These are phyloP conservation scores for Melampsora americana DNA, from an alignment of 1,284 basidiomycete genomes.

Conservation along the genomic window DNA sequence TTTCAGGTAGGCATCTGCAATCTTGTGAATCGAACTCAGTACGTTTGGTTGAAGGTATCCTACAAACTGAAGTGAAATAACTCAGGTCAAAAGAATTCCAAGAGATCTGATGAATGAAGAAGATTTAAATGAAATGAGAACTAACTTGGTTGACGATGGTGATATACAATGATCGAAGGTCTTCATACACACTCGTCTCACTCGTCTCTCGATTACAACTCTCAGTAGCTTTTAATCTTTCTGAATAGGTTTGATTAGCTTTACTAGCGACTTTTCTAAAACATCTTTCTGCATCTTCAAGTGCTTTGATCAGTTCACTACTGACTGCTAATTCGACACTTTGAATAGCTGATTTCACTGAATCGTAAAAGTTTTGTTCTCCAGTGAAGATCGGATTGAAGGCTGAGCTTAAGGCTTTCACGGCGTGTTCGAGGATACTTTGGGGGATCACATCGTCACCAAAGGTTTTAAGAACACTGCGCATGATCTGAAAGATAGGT, in stretches of 20 bases:
- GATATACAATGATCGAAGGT: constrained; percentile 24
- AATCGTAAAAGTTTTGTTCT: constrained; percentile 13
- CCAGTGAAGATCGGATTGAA: constrained; percentile 29
- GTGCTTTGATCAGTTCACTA: constrained; percentile 21
- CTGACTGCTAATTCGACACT: constrained; percentile 29
- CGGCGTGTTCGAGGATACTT: constrained; percentile 17
- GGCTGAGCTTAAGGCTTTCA: constrained; percentile 11
- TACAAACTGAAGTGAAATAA: constrained; percentile 11
- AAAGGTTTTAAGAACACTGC: constrained; percentile 32
- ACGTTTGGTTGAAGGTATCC: constrained; percentile 36
- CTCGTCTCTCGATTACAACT: constrained; percentile 7
- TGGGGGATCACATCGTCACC: constrained; percentile 26
- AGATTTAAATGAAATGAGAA: neutral
- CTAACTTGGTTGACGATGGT: constrained; percentile 23
- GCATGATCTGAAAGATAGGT: constrained; percentile 7
- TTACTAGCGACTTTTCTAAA: constrained; percentile 10
- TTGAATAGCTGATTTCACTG: constrained; percentile 12
- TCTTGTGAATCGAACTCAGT: constrained; percentile 14
- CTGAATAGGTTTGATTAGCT: neutral
- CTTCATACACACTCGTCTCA: constrained; percentile 12
- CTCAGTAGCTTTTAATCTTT: constrained; percentile 7
- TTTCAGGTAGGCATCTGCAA: constrained; percentile 26
- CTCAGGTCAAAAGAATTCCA: no score
- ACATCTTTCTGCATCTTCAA: constrained; percentile 33
- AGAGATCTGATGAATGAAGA: neutral